phyloP scores from a whole-genome alignment of 495 filamentous ascomycete genomes.

The Oidiodendron maius region DNA sequence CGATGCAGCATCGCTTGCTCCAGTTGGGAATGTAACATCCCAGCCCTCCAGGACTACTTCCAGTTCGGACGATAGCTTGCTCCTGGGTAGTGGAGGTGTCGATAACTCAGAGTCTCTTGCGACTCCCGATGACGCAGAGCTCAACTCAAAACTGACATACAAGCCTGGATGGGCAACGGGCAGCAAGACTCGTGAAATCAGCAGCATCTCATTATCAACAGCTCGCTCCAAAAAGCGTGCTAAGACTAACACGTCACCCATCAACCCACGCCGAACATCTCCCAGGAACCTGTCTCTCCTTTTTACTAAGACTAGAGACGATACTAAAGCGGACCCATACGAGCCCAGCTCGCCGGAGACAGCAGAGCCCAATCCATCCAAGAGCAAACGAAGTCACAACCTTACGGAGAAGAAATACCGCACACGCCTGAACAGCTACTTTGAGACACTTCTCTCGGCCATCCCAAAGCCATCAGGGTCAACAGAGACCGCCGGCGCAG shows the following conservation, averaged over 20 bases:
- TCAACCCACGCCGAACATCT: no score
- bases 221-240: no score
- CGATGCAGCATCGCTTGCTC: neutral
- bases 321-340: no score
- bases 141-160: no score
- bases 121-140: no score
- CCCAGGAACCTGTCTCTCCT: no score
- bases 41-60: neutral
- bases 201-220: no score
- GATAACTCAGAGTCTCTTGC: no score
- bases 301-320: no score
- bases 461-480: slow-evolving; percentile 25
- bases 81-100: neutral
- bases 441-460: slow-evolving; percentile 35
- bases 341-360: neutral
- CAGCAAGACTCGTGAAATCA: no score
- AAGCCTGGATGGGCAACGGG: neutral
- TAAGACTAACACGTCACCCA: no score
- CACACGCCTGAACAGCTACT: slow-evolving; percentile 39
- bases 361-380: neutral
- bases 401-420: slow-evolving; percentile 44
- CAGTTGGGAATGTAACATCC: neutral
- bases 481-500: slow-evolving; percentile 16
- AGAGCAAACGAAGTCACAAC: slow-evolving; percentile 26
- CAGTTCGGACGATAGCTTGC: neutral